Evolutionary conservation across 1,139 yeast species (phyloP).

Genomic region (Yamadazyma aaseri): DNA sequence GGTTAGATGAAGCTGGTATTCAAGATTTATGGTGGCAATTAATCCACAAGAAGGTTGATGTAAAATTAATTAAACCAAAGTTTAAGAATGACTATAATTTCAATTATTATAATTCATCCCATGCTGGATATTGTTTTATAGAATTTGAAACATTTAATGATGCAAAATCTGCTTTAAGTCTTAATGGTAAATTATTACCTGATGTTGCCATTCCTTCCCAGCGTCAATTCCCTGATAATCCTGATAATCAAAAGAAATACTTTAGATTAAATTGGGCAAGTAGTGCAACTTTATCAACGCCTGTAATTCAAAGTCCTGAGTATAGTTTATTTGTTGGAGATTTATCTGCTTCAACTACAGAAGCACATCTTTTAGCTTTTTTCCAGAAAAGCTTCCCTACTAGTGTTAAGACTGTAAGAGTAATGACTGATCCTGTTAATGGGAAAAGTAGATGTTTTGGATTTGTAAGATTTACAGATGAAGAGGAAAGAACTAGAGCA

Average conservation of each 20-base stretch:
- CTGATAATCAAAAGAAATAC: constrained; percentile 56
- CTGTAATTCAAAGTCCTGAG: constrained; percentile 52
- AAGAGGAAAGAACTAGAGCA: constrained; percentile 62
- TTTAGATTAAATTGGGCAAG: constrained; percentile 76
- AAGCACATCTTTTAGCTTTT: constrained; percentile 63
- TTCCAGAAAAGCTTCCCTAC: constrained; percentile 61
- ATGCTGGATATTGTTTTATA: constrained; percentile 74
- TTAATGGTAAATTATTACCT: constrained; percentile 67
- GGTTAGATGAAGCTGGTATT: constrained; percentile 64
- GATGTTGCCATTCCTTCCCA: constrained; percentile 51
- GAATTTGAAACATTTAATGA: constrained; percentile 63
- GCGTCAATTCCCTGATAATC: constrained; percentile 40
- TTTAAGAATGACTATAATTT: constrained; percentile 24
- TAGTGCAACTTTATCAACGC: constrained; percentile 58
- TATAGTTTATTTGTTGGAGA: constrained; percentile 77
- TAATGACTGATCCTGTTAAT: constrained; percentile 72
- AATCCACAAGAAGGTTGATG: constrained; percentile 40
- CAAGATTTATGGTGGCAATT: constrained; percentile 58
- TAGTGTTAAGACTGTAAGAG: constrained; percentile 65
- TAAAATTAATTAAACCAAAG: constrained; percentile 55
- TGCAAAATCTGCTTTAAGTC: constrained; percentile 62
- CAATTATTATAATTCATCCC: constrained; percentile 21
- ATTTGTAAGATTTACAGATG: constrained; percentile 66
- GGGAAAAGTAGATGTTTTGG: constrained; percentile 78
- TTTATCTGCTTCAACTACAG: constrained; percentile 69